Evolutionary conservation across 2,329 filamentous ascomycete genomes (phyloP).

Genomic region (Fusarium penzigii): DNA sequence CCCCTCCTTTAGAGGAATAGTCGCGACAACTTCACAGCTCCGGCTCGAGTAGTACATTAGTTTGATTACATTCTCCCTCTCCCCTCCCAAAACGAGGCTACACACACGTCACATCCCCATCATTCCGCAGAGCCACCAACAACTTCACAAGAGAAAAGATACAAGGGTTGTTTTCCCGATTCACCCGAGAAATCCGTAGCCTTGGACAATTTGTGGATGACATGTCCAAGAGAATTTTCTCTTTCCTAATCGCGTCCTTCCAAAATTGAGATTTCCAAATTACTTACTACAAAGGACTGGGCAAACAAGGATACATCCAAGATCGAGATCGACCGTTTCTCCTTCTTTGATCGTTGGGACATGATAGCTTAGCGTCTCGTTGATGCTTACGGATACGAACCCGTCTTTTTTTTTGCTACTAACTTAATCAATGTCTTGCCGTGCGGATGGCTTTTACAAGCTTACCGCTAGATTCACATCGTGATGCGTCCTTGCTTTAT

Average conservation of each 20-base stretch:
- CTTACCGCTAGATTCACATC: not conserved
- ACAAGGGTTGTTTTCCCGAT: not conserved
- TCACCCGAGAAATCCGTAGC: not conserved
- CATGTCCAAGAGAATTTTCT: too few relatives aligned
- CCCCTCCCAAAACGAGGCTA: slow-evolving; percentile 7
- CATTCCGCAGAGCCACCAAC: slow-evolving; percentile 17
- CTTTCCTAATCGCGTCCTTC: too few relatives aligned
- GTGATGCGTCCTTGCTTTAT: too few relatives aligned
- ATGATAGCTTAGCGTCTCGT: too few relatives aligned
- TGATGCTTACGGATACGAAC: too few relatives aligned
- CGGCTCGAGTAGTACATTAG: not conserved
- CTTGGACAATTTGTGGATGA: not conserved
- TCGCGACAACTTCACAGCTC: not conserved
- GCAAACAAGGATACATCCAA: too few relatives aligned
- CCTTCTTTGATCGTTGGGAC: too few relatives aligned
- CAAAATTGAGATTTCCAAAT: too few relatives aligned
- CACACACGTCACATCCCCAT: slow-evolving; percentile 22
- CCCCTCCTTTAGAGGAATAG: too few relatives aligned
- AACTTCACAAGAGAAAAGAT: not conserved
- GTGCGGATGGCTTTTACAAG: not conserved
- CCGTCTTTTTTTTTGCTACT: not conserved
- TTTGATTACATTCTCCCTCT: slow-evolving; percentile 9
- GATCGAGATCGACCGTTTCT: too few relatives aligned
- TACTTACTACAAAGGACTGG: too few relatives aligned
- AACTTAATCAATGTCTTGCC: not conserved